Evolutionary conservation across 305 asterid species (phyloP).

Genomic region (Lippia alba): DNA sequence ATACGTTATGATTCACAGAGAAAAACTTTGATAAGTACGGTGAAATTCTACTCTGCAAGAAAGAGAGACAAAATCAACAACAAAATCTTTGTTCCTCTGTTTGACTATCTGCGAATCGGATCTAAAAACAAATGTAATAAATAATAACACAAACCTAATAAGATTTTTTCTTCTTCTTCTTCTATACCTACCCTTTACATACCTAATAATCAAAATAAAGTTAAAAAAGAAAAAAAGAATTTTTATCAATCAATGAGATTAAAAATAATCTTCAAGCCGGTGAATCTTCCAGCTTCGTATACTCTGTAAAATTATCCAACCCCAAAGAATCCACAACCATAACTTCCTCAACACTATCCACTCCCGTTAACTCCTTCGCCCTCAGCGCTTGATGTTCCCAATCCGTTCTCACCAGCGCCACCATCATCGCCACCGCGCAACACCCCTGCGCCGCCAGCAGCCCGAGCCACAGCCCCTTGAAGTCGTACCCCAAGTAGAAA

Average conservation of each 20-base stretch:
- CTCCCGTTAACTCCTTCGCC: slow-evolving; percentile 48
- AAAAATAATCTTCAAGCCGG: slow-evolving; percentile 30
- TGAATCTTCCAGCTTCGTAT: slow-evolving; percentile 34
- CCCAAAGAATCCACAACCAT: neutral
- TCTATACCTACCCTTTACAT: slow-evolving; percentile 16
- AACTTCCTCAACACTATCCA: slow-evolving; percentile 3
- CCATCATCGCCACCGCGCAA: slow-evolving; percentile 51
- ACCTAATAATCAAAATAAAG: neutral
- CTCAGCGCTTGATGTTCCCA: slow-evolving; percentile 51
- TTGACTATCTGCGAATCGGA: slow-evolving; percentile 7
- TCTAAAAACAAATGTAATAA: slow-evolving; percentile 12
- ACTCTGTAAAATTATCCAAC: slow-evolving; percentile 24
- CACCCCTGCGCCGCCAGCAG: slow-evolving; percentile 52
- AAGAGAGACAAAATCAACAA: slow-evolving; percentile 19
- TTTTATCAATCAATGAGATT: slow-evolving; percentile 1
- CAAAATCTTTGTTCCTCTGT: slow-evolving; percentile 37
- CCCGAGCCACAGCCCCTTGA: slow-evolving; percentile 58
- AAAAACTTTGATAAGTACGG: neutral
- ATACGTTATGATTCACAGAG: neutral
- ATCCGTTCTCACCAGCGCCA: slow-evolving; percentile 46
- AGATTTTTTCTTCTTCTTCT: neutral
- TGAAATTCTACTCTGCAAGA: neutral
- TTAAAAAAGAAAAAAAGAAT: slow-evolving; percentile 13
- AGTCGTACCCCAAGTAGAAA: slow-evolving; percentile 43
- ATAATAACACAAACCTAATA: neutral